Conservation (phyloP, 2,329 filamentous ascomycete genomes). For the Thelonectria discophora region DNA sequence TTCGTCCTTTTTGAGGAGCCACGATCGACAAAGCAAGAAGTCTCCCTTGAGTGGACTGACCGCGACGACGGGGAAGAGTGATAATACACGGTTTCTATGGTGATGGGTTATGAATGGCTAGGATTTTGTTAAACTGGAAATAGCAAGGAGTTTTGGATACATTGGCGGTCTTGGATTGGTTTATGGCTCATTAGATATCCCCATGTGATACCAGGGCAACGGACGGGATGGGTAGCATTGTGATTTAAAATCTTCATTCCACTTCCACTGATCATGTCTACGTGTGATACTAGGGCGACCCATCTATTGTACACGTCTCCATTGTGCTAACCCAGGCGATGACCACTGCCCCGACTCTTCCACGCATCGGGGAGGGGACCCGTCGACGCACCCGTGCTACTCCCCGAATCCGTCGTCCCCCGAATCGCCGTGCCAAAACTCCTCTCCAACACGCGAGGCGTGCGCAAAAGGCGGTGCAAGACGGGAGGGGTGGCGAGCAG, state of each 20-base stretch:
- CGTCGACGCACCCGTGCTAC: constrained; percentile 52
- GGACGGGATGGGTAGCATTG: neutral
- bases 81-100: constrained; percentile 20
- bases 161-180: neutral
- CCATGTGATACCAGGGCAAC: neutral
- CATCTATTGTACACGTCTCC: neutral
- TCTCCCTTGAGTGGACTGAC: constrained; percentile 31
- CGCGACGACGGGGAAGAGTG: constrained; percentile 18
- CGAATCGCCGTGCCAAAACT: constrained; percentile 66
- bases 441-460: constrained; percentile 36
- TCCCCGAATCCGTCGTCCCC: constrained; percentile 47
- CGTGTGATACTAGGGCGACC: no score
- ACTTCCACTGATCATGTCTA: neutral
- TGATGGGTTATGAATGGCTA: neutral
- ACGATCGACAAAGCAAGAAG: constrained; percentile 11
- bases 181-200: constrained; percentile 1
- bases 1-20: neutral
- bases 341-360: constrained; percentile 69
- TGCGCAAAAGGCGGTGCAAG: constrained; percentile 72
- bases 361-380: constrained; percentile 70
- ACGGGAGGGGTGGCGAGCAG: constrained; percentile 77
- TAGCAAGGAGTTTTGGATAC: constrained; percentile 17
- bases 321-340: constrained; percentile 63
- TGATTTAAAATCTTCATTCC: neutral
- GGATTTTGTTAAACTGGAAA: neutral